These are phyloP conservation scores for Thuja plicata DNA, from an alignment of 83 land plant genomes.

Conservation along the genomic window DNA sequence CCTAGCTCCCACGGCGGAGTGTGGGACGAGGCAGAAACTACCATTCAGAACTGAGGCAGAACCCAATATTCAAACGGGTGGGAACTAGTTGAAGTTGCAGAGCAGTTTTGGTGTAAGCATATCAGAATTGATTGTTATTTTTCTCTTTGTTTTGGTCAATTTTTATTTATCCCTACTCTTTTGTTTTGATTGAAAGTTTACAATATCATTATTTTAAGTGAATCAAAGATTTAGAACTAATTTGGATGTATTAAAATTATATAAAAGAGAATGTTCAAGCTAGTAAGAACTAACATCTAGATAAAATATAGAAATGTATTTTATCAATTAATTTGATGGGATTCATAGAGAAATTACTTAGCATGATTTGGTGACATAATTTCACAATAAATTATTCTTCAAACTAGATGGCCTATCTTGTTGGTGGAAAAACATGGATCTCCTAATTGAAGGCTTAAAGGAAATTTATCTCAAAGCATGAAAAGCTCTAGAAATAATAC, in stretches of 20 bases:
- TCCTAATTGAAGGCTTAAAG: slow-evolving; percentile 16
- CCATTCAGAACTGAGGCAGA: too few relatives aligned
- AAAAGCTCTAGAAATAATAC: neutral
- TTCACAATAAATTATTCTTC: neutral
- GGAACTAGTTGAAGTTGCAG: too few relatives aligned
- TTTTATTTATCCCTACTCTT: too few relatives aligned
- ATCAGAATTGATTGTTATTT: too few relatives aligned
- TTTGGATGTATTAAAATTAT: neutral
- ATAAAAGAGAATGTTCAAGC: neutral
- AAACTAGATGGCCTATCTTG: neutral
- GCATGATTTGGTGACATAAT: too few relatives aligned
- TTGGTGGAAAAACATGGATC: neutral
- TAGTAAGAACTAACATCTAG: neutral
- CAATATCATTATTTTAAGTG: neutral
- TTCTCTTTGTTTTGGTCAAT: too few relatives aligned
- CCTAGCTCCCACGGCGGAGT: too few relatives aligned
- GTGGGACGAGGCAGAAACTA: too few relatives aligned
- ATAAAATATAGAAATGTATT: neutral
- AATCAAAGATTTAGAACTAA: neutral
- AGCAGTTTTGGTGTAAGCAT: too few relatives aligned
- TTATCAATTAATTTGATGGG: neutral
- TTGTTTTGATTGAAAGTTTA: neutral
- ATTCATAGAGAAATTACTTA: neutral
- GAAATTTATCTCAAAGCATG: slow-evolving; percentile 25
- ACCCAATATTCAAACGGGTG: too few relatives aligned